Evolutionary conservation across 2,329 filamentous ascomycete species (phyloP).

Genomic region (Aspergillus calidoustus): DNA sequence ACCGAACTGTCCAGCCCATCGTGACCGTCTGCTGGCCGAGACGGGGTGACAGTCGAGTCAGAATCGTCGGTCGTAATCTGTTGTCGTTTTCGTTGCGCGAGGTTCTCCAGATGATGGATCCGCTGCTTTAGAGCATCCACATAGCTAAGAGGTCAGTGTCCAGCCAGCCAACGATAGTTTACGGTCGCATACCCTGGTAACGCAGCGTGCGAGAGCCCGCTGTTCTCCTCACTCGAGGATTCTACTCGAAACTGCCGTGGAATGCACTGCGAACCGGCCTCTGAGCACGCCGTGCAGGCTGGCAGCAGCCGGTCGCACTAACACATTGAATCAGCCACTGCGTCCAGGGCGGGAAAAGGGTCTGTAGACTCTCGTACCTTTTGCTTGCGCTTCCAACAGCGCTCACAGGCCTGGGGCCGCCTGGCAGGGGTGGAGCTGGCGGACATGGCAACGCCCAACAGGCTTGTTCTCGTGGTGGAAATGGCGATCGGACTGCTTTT

Average conservation of each 20-base stretch:
- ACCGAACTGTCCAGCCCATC: conserved; percentile 20
- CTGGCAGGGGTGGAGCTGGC: not conserved
- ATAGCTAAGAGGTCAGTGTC: conserved; percentile 15
- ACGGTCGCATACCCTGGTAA: conserved; percentile 16
- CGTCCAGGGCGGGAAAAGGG: not conserved
- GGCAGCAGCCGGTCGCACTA: conserved; percentile 29
- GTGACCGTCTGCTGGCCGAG: not conserved
- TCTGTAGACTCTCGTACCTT: conserved; percentile 28
- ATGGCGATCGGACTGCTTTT: not conserved
- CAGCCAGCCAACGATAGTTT: not conserved
- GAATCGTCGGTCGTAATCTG: not conserved
- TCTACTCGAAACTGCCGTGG: conserved; percentile 22
- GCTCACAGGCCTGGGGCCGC: conserved; percentile 34
- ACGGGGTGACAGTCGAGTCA: not conserved
- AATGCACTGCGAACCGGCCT: conserved; percentile 18
- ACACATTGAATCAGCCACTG: not conserved
- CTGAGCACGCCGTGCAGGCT: conserved; percentile 24
- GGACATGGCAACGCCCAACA: conserved; percentile 1
- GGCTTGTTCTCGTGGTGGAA: not conserved
- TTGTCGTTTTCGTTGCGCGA: conserved; percentile 17
- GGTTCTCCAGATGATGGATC: conserved; percentile 22
- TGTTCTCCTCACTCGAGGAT: conserved; percentile 19
- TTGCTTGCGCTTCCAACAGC: conserved; percentile 40
- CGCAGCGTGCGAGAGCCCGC: conserved; percentile 25
- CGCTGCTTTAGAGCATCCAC: conserved; percentile 27